Evolutionary conservation across 2,329 filamentous ascomycete genomes (phyloP).

Genomic region (Xylaria sp.): DNA sequence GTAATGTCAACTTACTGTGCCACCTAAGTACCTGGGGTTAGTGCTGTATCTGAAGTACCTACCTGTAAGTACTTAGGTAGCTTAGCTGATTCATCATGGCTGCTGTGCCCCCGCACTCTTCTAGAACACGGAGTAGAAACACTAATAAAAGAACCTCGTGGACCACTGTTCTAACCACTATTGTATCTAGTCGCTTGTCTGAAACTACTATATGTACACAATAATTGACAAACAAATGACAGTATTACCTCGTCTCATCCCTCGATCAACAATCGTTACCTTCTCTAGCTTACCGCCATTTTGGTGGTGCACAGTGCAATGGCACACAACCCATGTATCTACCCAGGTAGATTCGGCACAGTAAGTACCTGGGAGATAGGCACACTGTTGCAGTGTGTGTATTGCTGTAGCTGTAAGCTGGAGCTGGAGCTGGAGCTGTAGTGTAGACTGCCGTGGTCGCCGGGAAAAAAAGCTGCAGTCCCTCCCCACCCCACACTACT

Average conservation of each 20-base stretch:
- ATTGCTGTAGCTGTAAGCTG: neutral
- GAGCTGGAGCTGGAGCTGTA: neutral
- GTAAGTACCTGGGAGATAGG: neutral
- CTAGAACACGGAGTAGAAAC: constrained; percentile 33
- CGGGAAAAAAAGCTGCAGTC: constrained; percentile 31
- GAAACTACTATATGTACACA: neutral
- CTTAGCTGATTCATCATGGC: constrained; percentile 19
- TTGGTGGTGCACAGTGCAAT: neutral
- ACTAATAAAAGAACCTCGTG: neutral
- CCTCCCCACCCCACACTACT: constrained; percentile 13
- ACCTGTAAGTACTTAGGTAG: constrained; percentile 12
- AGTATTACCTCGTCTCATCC: neutral
- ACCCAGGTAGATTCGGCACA: neutral
- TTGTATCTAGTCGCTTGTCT: neutral
- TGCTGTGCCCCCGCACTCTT: constrained; percentile 37
- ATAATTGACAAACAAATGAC: neutral
- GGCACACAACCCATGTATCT: neutral
- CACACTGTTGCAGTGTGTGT: constrained; percentile 22
- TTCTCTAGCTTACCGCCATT: constrained; percentile 7
- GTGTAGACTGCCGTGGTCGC: constrained; percentile 24
- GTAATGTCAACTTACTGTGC: neutral
- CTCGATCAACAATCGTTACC: neutral
- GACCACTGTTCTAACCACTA: constrained; percentile 6
- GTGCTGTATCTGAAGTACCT: no score
- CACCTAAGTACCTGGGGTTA: neutral